Percentiles rank a stretch among this genome's conserved stretches.
Evolutionary conservation across 306 rosid genomes (phyloP).

Genomic region (Citrullus colocynthis): DNA sequence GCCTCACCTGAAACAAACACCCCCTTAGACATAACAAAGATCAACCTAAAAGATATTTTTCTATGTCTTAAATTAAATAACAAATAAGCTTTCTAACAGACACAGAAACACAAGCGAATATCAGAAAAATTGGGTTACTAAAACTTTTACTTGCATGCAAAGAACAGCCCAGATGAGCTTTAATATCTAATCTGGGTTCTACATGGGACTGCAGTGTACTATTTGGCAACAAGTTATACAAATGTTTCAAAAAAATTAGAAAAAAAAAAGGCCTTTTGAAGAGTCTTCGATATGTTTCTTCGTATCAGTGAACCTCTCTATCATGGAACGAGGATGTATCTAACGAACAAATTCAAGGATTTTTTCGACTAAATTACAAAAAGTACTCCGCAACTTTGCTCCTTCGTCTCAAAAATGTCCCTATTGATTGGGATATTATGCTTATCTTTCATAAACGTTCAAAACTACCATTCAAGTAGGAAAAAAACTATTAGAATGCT

Average conservation of each 20-base stretch:
- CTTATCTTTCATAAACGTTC: background rate
- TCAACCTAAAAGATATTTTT: background rate
- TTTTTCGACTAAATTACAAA: background rate
- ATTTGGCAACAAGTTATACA: background rate
- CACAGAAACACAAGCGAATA: background rate
- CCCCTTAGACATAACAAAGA: background rate
- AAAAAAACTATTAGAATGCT: no score
- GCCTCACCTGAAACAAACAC: no score
- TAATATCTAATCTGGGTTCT: background rate
- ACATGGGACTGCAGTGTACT: background rate
- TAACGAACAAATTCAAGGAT: background rate
- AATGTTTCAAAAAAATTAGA: background rate
- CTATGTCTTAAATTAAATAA: no score
- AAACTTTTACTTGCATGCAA: background rate
- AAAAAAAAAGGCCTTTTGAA: background rate
- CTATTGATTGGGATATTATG: no score
- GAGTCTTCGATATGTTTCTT: slow-evolving; percentile 1
- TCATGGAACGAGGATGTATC: background rate
- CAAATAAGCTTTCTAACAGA: background rate
- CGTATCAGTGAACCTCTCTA: slow-evolving; percentile 6
- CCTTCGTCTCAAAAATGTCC: background rate
- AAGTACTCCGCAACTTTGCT: background rate
- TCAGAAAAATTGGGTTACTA: background rate
- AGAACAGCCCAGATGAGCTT: background rate
- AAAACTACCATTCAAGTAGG: background rate